phyloP scores from a whole-genome alignment of 306 rosid genomes.

The Vachellia collinsii region DNA sequence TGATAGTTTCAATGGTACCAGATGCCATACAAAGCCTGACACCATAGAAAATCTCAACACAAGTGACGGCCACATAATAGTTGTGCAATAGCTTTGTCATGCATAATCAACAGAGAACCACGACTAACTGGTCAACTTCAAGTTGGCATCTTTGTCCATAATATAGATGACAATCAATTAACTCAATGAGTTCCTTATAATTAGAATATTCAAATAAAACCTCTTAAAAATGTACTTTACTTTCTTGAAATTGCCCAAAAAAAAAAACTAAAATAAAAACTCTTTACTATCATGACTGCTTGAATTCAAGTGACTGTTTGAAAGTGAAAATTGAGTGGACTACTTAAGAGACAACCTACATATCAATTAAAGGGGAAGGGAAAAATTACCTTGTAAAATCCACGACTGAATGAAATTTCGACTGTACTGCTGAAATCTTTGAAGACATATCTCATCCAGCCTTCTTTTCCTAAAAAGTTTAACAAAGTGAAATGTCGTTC shows the following conservation, averaged over 20 bases:
- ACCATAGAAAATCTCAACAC: neutral
- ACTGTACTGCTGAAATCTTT: constrained; percentile 80
- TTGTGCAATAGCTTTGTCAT: neutral
- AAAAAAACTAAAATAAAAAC: neutral
- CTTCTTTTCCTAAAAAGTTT: constrained; percentile 63
- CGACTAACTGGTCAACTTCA: neutral
- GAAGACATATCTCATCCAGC: constrained; percentile 83
- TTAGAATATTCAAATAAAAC: constrained; percentile 5
- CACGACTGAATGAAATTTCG: constrained; percentile 87
- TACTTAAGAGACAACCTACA: constrained; percentile 4
- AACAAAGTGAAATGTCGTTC: neutral
- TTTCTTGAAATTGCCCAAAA: constrained; percentile 3
- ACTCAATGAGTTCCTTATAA: neutral
- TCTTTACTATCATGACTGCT: constrained; percentile 4
- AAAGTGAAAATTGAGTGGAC: neutral
- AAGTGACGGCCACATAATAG: neutral
- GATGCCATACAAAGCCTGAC: neutral
- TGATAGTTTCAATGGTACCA: neutral
- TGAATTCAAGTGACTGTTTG: constrained; percentile 11
- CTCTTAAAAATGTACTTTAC: neutral
- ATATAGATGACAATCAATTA: neutral
- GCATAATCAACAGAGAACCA: neutral
- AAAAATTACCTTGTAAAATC: constrained; percentile 83
- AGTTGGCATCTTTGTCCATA: constrained; percentile 1
- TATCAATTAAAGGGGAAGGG: neutral